These are phyloP conservation scores for Ophiostoma quercus DNA, from an alignment of 2,329 filamentous ascomycete species.

Conservation along the genomic window DNA sequence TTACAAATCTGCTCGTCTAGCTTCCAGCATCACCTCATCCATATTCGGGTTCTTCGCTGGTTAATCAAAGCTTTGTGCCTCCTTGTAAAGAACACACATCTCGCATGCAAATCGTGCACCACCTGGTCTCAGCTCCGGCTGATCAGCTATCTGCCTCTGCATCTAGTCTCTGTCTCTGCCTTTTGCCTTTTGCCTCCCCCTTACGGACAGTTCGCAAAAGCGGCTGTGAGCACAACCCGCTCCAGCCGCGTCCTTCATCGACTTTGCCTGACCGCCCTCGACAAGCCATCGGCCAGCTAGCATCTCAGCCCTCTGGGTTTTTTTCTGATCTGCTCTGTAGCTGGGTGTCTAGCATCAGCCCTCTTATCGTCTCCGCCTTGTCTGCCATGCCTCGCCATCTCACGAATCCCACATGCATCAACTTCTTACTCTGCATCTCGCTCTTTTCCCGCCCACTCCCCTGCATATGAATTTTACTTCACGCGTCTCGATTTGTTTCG, in stretches of 20 bases:
- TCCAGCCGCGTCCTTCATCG: not conserved
- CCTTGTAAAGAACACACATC: not conserved
- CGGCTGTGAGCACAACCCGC: not conserved
- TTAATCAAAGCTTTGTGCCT: not conserved
- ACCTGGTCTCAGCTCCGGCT: not conserved
- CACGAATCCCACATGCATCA: not conserved
- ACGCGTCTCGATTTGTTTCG: not conserved
- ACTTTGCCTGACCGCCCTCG: not conserved
- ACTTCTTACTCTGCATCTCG: not conserved
- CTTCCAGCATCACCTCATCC: no score
- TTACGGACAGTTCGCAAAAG: conserved; percentile 1
- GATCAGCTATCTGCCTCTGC: not conserved
- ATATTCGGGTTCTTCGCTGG: not conserved
- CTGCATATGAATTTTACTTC: not conserved
- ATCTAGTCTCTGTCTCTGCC: not conserved
- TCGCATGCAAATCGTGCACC: not conserved
- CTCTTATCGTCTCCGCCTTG: not conserved
- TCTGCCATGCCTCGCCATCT: not conserved
- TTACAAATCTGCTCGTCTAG: no score
- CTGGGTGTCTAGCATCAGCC: not conserved
- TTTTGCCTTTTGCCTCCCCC: not conserved
- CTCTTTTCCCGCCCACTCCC: not conserved
- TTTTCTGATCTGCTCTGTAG: no score
- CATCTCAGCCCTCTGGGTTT: no score
- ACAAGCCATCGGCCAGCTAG: not conserved